Evolutionary conservation across 2,329 filamentous ascomycete genomes (phyloP), one percentile per base, ranked within the genome.

Genomic region (Trichophyton verrucosum): DNA sequence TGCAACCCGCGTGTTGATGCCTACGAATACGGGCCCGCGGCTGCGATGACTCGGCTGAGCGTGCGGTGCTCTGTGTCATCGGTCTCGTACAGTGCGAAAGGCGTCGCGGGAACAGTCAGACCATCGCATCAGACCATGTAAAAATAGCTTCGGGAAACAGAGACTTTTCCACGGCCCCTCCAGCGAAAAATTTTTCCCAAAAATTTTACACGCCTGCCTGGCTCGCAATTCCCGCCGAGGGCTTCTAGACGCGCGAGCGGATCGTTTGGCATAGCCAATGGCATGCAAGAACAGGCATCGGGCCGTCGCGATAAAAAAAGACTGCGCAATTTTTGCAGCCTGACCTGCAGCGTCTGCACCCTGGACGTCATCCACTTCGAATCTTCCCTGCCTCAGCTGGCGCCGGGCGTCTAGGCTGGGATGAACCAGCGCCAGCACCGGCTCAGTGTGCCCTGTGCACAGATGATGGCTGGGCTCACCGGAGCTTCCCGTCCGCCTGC

Each of bases 141-240:
- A 55, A 55, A 55, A 55, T 55, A 55, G 51, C 20, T 33, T n/a
- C 51, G 51, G 51, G 15, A 55, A 55, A 55, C 51, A 55, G 51
- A 55, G 51, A 55, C 51, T 55, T 55, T 55, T 30, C 51, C 51
- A 55, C 51, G 51, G 51, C 51, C 51, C 51, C 51, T 55, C 30
- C 51, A 55, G n/a, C 13, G 51, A 55, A 55, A 55, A 55, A 36
- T 38, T 55, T 55, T 55, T 17, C 51, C 27, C 33, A 38, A 38
- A 38, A 17, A 17, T 20, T 55, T 55, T 55, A 33, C 33, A 17
- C 15, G 27, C 40, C 40, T 17, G 49, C 47, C 24, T 47, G 3
- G 24, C 24, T 47, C 1, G 22, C 51, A 36, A 51, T 51, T 36
- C 51, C 27, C 27, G 27, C 27, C 7, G 27, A 33, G 27, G 51